Evolutionary conservation across 768 basidiomycete species (phyloP).

Genomic region (Phlebiopsis flavidoalba): DNA sequence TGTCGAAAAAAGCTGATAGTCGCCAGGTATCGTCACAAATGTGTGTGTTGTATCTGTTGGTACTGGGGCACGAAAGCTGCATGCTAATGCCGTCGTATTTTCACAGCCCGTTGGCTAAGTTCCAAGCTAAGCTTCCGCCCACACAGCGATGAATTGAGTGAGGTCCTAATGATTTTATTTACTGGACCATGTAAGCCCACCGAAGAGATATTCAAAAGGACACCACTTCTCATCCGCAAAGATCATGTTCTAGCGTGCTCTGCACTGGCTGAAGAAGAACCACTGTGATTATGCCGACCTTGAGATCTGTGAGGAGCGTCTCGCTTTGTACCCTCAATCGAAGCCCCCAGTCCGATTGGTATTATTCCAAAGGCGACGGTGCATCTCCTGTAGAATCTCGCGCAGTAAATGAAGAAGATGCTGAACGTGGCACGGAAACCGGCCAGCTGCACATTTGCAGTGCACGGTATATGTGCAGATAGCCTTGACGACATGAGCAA

Average conservation of each 20-base stretch:
- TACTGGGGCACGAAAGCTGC: conserved; percentile 22
- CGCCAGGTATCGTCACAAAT: conserved; percentile 16
- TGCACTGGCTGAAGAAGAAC: conserved; percentile 18
- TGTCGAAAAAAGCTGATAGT: conserved; percentile 14
- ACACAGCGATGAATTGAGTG: conserved; percentile 13
- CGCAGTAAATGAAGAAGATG: too few relatives aligned
- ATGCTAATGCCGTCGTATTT: conserved; percentile 15
- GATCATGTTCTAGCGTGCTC: conserved; percentile 13
- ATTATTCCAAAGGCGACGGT: neutral
- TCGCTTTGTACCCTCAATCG: conserved; percentile 11
- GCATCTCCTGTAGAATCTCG: neutral
- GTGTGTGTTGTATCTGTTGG: conserved; percentile 26
- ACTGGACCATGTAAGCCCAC: conserved; percentile 24
- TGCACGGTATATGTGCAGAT: conserved; percentile 31
- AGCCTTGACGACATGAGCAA: conserved; percentile 16
- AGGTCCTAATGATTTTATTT: conserved; percentile 25
- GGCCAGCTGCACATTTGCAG: conserved; percentile 32
- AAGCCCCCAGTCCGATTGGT: conserved; percentile 11
- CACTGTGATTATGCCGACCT: conserved; percentile 7
- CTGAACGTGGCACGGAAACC: too few relatives aligned
- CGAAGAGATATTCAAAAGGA: conserved; percentile 21
- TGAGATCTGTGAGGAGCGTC: neutral
- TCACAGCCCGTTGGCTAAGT: conserved; percentile 10
- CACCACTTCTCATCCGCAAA: conserved; percentile 18
- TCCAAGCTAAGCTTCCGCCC: conserved; percentile 14